Evolutionary conservation across 2,329 filamentous ascomycete species (phyloP).

Genomic region (Ophiostoma novo-ulmi): DNA sequence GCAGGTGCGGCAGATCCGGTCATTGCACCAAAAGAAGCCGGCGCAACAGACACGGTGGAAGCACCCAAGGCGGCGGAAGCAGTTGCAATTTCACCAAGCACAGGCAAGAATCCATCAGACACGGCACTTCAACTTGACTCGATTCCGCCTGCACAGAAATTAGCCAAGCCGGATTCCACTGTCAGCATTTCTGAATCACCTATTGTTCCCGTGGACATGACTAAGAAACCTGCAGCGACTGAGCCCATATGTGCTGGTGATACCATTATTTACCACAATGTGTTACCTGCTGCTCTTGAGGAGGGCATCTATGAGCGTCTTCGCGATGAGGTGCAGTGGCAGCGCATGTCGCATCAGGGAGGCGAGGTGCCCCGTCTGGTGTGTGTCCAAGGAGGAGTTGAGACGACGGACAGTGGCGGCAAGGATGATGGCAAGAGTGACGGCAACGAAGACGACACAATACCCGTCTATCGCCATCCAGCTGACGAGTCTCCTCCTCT

Average conservation of each 20-base stretch:
- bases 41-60: background rate
- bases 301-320: conserved; percentile 64
- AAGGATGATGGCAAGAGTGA: background rate
- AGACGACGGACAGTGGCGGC: conserved; percentile 30
- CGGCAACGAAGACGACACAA: conserved; percentile 42
- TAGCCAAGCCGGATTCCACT: background rate
- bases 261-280: conserved; percentile 64
- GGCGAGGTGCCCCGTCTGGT: conserved; percentile 89
- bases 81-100: background rate
- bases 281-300: conserved; percentile 56
- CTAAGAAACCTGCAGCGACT: conserved; percentile 31
- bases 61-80: background rate
- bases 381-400: conserved; percentile 74
- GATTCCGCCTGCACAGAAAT: too few relatives aligned
- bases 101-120: background rate
- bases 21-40: background rate
- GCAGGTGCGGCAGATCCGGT: background rate
- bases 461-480: conserved; percentile 92
- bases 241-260: conserved; percentile 72
- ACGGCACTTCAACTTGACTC: background rate
- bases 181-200: background rate
- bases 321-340: conserved; percentile 74
- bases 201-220: conserved; percentile 6
- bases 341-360: conserved; percentile 86
- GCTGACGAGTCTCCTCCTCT: conserved; percentile 80